Evolutionary conservation across 345 rosid species (phyloP).

Genomic region (Microcos paniculata): DNA sequence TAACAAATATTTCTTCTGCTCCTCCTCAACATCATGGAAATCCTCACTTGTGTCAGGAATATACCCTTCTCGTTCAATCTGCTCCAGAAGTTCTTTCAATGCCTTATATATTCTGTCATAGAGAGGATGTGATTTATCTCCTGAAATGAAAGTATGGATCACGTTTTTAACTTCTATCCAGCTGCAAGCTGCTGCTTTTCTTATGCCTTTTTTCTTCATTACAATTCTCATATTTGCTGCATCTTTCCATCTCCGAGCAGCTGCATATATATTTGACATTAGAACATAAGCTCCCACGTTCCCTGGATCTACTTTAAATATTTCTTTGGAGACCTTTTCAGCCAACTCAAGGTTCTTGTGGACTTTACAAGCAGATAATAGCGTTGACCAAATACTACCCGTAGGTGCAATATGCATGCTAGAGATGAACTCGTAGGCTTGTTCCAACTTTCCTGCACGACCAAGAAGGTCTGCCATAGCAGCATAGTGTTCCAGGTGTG

Average conservation of each 20-base stretch:
- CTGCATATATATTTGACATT: constrained; percentile 71
- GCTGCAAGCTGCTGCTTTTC: constrained; percentile 76
- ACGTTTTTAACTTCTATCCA: constrained; percentile 74
- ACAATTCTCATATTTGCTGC: constrained; percentile 48
- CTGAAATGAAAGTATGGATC: constrained; percentile 67
- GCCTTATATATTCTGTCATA: constrained; percentile 47
- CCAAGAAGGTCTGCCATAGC: constrained; percentile 83
- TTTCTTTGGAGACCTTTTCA: constrained; percentile 57
- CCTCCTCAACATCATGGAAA: constrained; percentile 71
- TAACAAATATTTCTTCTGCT: constrained; percentile 60
- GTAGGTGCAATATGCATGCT: constrained; percentile 45
- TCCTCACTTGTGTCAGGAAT: constrained; percentile 64
- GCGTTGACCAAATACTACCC: constrained; percentile 67
- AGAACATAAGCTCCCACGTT: constrained; percentile 73
- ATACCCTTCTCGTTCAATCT: constrained; percentile 75
- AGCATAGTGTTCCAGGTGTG: constrained; percentile 80
- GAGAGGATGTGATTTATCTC: constrained; percentile 67
- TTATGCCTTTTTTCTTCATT: constrained; percentile 57
- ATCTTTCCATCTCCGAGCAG: constrained; percentile 65
- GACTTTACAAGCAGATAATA: constrained; percentile 74
- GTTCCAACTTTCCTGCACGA: constrained; percentile 83
- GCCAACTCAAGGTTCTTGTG: constrained; percentile 76
- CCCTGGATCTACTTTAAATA: constrained; percentile 59
- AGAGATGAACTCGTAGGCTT: constrained; percentile 66
- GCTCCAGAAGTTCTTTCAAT: constrained; percentile 43